phyloP scores from a whole-genome alignment of 1,284 basidiomycete species.

The Xanthoconium separans region DNA sequence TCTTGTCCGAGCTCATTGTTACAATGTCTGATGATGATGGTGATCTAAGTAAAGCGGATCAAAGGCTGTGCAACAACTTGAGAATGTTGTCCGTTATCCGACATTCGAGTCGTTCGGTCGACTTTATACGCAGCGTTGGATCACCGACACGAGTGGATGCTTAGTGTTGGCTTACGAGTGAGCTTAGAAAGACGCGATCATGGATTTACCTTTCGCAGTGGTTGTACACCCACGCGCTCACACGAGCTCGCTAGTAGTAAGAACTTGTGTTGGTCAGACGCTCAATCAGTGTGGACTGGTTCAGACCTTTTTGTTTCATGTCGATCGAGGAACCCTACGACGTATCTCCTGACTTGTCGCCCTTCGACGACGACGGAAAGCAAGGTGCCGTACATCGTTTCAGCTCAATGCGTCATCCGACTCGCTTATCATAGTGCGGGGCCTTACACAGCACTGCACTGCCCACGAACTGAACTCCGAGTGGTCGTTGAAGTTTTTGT shows the following conservation, averaged over 20 bases:
- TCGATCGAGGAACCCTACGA: too few relatives aligned
- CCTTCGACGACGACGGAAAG: too few relatives aligned
- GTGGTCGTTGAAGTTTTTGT: too few relatives aligned
- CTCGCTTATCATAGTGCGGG: too few relatives aligned
- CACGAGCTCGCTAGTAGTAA: constrained; percentile 17
- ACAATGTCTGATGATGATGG: neutral
- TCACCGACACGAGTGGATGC: neutral
- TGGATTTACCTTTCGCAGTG: constrained; percentile 26
- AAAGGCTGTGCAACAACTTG: too few relatives aligned
- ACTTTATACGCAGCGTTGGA: constrained; percentile 20
- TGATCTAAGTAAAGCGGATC: neutral
- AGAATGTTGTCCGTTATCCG: neutral
- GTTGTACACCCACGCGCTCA: constrained; percentile 22
- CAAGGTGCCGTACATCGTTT: too few relatives aligned
- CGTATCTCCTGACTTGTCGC: too few relatives aligned
- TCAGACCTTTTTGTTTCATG: too few relatives aligned
- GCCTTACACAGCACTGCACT: too few relatives aligned
- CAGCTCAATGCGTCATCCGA: too few relatives aligned
- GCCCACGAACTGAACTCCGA: too few relatives aligned
- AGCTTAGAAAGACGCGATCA: constrained; percentile 13
- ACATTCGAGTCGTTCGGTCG: neutral
- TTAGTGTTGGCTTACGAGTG: constrained; percentile 10
- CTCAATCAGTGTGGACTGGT: too few relatives aligned
- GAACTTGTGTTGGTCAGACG: neutral
- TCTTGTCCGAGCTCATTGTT: constrained; percentile 16